Evolutionary conservation across 2,329 filamentous ascomycete genomes (phyloP).

Genomic region (Scytalidium sp.): DNA sequence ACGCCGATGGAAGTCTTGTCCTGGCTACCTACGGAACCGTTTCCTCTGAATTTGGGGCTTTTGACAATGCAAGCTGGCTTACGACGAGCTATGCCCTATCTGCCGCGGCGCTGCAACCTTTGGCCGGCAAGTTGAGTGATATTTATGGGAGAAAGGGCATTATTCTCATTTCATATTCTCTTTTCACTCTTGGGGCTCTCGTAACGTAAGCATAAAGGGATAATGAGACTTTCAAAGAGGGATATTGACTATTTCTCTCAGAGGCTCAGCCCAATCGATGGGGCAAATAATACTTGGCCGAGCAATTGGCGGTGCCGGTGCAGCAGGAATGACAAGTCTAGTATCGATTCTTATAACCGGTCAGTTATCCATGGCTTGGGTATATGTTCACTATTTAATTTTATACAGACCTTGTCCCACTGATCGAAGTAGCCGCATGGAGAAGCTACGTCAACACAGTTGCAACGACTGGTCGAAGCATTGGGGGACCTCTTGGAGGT

Average conservation of each 20-base stretch:
- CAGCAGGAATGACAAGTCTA: slow-evolving; percentile 47
- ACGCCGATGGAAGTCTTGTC: slow-evolving; percentile 62
- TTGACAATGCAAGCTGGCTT: slow-evolving; percentile 57
- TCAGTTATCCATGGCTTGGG: slow-evolving; percentile 17
- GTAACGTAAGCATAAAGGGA: slow-evolving; percentile 33
- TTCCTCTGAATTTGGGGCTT: slow-evolving; percentile 55
- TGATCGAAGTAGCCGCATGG: slow-evolving; percentile 51
- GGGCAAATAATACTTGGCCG: slow-evolving; percentile 48
- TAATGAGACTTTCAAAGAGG: not conserved
- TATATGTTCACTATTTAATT: slow-evolving; percentile 10
- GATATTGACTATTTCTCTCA: slow-evolving; percentile 28
- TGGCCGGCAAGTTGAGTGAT: slow-evolving; percentile 51
- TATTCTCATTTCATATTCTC: slow-evolving; percentile 44
- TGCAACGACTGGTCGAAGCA: slow-evolving; percentile 46
- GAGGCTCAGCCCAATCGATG: slow-evolving; percentile 44
- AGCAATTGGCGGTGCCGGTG: slow-evolving; percentile 48
- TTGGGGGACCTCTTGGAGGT: slow-evolving; percentile 52
- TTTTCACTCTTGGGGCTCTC: slow-evolving; percentile 43
- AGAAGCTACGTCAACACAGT: slow-evolving; percentile 51
- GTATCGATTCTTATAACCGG: slow-evolving; percentile 51
- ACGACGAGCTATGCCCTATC: slow-evolving; percentile 51
- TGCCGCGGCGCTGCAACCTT: slow-evolving; percentile 47
- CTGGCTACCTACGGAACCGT: slow-evolving; percentile 63
- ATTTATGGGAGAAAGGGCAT: slow-evolving; percentile 54
- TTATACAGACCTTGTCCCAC: slow-evolving; percentile 44